Conservation (phyloP, 805 yeast genomes). For the Blastobotrys parvus region DNA sequence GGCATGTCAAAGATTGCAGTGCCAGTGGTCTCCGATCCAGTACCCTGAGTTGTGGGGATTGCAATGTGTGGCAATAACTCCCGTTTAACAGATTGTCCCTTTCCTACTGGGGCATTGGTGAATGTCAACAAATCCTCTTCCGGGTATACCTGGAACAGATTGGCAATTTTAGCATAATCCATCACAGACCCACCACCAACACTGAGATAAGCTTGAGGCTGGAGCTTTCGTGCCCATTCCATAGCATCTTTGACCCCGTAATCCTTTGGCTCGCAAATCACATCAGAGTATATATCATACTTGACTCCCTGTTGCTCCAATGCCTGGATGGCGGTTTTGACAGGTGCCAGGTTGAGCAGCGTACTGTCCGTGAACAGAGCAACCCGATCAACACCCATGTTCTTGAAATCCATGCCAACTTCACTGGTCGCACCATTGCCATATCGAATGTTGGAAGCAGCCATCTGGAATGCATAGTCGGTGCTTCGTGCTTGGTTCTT, state of each 20-base stretch:
- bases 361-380: slow-evolving; percentile 32
- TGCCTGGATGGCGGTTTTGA: slow-evolving; percentile 26
- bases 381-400: slow-evolving; percentile 26
- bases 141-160: slow-evolving; percentile 34
- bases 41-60: slow-evolving; percentile 40
- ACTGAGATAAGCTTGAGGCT: slow-evolving; percentile 35
- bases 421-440: slow-evolving; percentile 34
- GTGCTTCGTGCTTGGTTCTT: slow-evolving; percentile 8
- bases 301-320: slow-evolving; percentile 28
- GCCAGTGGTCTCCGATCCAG: slow-evolving; percentile 41
- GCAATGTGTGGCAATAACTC: slow-evolving; percentile 34
- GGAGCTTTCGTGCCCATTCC: slow-evolving; percentile 28
- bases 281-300: slow-evolving; percentile 30
- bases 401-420: slow-evolving; percentile 31
- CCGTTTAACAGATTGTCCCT: slow-evolving; percentile 29
- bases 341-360: slow-evolving; percentile 24
- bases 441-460: slow-evolving; percentile 31
- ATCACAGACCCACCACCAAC: slow-evolving; percentile 43
- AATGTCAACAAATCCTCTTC: slow-evolving; percentile 35
- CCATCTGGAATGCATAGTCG: slow-evolving; percentile 35
- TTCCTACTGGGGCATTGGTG: slow-evolving; percentile 35
- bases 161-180: slow-evolving; percentile 38
- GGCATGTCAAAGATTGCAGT: slow-evolving; percentile 38
- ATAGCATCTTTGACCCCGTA: slow-evolving; percentile 29
- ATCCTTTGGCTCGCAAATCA: slow-evolving; percentile 33